Evolutionary conservation across 768 basidiomycete species (phyloP).

Genomic region (Boletus reticuloceps): DNA sequence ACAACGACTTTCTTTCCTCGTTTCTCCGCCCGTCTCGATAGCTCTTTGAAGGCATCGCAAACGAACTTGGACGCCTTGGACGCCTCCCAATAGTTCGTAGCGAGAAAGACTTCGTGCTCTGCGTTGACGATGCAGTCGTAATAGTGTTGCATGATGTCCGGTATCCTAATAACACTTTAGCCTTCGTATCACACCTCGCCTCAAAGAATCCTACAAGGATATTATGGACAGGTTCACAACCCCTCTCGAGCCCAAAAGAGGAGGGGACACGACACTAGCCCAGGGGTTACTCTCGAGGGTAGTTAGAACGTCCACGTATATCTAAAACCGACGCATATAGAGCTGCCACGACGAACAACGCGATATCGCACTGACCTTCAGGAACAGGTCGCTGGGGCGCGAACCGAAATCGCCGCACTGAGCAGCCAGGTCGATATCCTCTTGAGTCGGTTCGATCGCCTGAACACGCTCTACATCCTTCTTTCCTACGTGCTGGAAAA

Average conservation of each 20-base stretch:
- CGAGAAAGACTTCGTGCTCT: conserved; percentile 61
- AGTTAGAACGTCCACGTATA: conserved; percentile 62
- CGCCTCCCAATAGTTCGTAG: conserved; percentile 62
- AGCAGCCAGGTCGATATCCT: conserved; percentile 46
- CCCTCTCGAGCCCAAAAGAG: conserved; percentile 59
- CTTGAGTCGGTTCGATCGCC: conserved; percentile 29
- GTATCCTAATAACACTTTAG: conserved; percentile 41
- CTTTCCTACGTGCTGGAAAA: conserved; percentile 17
- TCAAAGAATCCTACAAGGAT: conserved; percentile 41
- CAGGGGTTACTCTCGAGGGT: conserved; percentile 54
- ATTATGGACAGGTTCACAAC: conserved; percentile 62
- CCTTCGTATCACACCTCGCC: neutral
- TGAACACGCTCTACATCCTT: conserved; percentile 20
- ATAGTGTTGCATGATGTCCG: conserved; percentile 74
- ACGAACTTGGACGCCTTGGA: conserved; percentile 51
- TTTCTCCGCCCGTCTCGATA: conserved; percentile 46
- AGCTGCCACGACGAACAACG: neutral
- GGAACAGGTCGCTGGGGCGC: conserved; percentile 56
- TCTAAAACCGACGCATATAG: conserved; percentile 32
- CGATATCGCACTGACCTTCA: conserved; percentile 42
- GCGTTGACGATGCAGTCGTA: conserved; percentile 59
- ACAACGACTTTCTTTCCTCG: conserved; percentile 51
- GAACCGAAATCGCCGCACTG: conserved; percentile 52
- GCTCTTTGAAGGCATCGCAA: conserved; percentile 48
- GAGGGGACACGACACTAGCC: conserved; percentile 57